Conservation (phyloP, 495 filamentous ascomycete genomes). For the Umbilicaria muhlenbergii region DNA sequence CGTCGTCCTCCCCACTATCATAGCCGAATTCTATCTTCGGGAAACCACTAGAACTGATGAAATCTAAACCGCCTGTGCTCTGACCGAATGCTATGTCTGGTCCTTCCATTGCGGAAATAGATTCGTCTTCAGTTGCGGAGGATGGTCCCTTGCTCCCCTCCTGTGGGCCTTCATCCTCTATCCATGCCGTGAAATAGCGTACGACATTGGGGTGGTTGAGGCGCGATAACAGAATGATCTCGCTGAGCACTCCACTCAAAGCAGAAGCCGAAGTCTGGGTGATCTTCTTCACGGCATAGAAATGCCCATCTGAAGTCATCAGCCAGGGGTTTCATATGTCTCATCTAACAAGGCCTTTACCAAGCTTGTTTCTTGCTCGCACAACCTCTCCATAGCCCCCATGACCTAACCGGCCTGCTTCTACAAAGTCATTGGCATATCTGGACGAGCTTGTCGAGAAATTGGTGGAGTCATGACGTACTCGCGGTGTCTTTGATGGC, state of each 20-base stretch:
- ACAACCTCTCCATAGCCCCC: slow-evolving; percentile 98
- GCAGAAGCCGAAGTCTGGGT: slow-evolving; percentile 64
- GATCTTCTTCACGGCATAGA: slow-evolving; percentile 96
- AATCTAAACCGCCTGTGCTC: slow-evolving; percentile 76
- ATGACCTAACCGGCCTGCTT: slow-evolving; percentile 75
- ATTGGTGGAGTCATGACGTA: slow-evolving; percentile 31
- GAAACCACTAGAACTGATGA: slow-evolving; percentile 78
- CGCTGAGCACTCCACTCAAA: slow-evolving; percentile 73
- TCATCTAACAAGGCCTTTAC: no score
- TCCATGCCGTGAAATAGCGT: slow-evolving; percentile 88
- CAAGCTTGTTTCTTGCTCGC: slow-evolving; percentile 77
- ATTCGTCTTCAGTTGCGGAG: slow-evolving; percentile 38
- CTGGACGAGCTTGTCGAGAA: slow-evolving; percentile 38
- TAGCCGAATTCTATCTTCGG: slow-evolving; percentile 66
- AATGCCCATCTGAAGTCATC: slow-evolving; percentile 45
- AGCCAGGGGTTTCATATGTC: no score
- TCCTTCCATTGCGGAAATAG: slow-evolving; percentile 8
- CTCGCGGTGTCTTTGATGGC: slow-evolving; percentile 23
- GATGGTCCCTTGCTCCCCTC: slow-evolving; percentile 35
- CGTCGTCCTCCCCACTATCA: slow-evolving; percentile 46
- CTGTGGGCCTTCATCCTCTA: slow-evolving; percentile 54
- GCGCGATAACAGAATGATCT: slow-evolving; percentile 77
- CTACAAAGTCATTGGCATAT: slow-evolving; percentile 78
- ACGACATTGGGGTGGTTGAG: slow-evolving; percentile 95
- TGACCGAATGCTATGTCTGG: slow-evolving; percentile 45